phyloP scores from a whole-genome alignment of 305 asterid species.

The Fraxinus xanthoxyloides region DNA sequence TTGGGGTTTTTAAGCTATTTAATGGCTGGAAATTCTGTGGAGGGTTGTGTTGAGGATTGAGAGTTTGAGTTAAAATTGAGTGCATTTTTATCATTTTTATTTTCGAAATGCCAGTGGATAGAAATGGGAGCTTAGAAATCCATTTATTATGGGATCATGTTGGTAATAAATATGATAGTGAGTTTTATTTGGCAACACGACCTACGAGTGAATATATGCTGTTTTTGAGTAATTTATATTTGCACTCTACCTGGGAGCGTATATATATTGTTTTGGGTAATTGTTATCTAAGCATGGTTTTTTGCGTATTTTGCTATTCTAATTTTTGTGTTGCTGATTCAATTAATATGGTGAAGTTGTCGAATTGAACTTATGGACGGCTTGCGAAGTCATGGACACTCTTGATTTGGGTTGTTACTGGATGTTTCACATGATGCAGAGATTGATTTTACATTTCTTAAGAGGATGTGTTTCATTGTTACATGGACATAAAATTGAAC shows the following conservation, averaged over 20 bases:
- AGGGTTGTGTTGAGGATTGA: neutral
- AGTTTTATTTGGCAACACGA: neutral
- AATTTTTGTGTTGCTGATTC: neutral
- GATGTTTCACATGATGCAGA: neutral
- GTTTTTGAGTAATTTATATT: neutral
- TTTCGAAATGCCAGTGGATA: neutral
- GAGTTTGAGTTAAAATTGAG: neutral
- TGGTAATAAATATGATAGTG: neutral
- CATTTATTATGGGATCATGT: neutral
- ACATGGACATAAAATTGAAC: neutral
- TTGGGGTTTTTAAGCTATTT: conserved; percentile 17
- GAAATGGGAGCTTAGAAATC: neutral
- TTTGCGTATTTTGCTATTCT: neutral
- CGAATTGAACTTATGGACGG: neutral
- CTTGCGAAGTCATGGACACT: neutral
- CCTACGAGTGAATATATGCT: neutral
- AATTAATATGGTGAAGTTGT: neutral
- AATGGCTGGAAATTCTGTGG: neutral
- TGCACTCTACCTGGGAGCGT: neutral
- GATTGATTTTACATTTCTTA: neutral
- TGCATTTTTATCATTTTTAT: neutral
- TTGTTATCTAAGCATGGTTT: neutral
- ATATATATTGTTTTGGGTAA: neutral
- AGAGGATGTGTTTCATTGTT: neutral
- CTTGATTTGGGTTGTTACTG: neutral